phyloP scores from a whole-genome alignment of 768 basidiomycete genomes.

The Phaeotremella fagi region DNA sequence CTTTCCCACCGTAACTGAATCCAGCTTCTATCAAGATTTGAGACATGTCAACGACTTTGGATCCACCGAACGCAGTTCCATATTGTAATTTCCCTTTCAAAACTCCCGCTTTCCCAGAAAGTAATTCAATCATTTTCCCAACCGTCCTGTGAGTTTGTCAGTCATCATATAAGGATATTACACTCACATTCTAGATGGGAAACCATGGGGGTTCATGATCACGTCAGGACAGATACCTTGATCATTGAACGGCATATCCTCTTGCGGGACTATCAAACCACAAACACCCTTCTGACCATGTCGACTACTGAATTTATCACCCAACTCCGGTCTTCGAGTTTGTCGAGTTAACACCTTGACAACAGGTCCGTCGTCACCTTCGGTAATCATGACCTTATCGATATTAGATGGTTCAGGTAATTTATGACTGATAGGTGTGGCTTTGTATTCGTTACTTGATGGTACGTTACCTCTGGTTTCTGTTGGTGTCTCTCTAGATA shows the following conservation, averaged over 20 bases:
- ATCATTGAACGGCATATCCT: slow-evolving; percentile 99
- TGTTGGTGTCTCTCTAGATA: slow-evolving; percentile 94
- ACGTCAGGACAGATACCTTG: slow-evolving; percentile 94
- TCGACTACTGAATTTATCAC: slow-evolving; percentile 96
- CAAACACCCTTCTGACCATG: slow-evolving; percentile 99
- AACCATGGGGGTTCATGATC: slow-evolving; percentile 99
- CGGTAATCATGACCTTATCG: slow-evolving; percentile 96
- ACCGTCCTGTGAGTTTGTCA: slow-evolving; percentile 67
- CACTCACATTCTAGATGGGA: slow-evolving; percentile 74
- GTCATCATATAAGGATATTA: not conserved
- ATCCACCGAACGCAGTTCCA: slow-evolving; percentile 80
- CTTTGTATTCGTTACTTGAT: slow-evolving; percentile 63
- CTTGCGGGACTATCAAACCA: slow-evolving; percentile 96
- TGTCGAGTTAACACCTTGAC: slow-evolving; percentile 97
- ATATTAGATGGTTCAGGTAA: slow-evolving; percentile 87
- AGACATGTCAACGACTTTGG: slow-evolving; percentile 99
- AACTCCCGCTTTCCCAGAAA: slow-evolving; percentile 96
- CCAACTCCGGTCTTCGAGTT: slow-evolving; percentile 90
- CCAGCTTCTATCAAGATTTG: slow-evolving; percentile 89
- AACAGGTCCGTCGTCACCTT: slow-evolving; percentile 92
- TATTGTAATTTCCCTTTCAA: slow-evolving; percentile 58
- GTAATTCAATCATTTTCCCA: slow-evolving; percentile 97
- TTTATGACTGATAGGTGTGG: slow-evolving; percentile 88
- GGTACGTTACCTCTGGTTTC: slow-evolving; percentile 53
- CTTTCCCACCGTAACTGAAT: slow-evolving; percentile 97